Evolutionary conservation across 305 asterid genomes (phyloP).

Genomic region (Fraxinus ornus): DNA sequence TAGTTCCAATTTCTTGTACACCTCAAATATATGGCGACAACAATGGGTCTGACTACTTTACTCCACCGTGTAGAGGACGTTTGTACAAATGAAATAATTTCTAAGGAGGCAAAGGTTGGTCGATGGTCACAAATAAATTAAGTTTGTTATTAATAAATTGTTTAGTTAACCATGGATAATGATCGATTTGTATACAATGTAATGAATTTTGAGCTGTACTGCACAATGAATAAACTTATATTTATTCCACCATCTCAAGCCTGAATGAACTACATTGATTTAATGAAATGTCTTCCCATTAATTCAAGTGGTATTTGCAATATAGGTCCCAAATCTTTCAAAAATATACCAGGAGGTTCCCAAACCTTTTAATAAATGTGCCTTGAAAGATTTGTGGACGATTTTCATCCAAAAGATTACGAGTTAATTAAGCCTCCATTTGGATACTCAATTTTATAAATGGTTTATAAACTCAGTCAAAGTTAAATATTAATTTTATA

Average conservation of each 20-base stretch:
- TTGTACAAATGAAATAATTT: constrained; percentile 19
- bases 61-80: constrained; percentile 31
- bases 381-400: background rate
- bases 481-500: too few species aligned
- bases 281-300: too few species aligned
- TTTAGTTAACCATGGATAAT: background rate
- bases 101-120: background rate
- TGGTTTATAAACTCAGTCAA: background rate
- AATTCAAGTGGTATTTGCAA: background rate
- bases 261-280: too few species aligned
- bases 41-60: constrained; percentile 24
- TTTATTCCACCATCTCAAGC: background rate
- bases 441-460: background rate
- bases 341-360: background rate
- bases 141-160: background rate
- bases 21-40: constrained; percentile 28
- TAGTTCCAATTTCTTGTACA: constrained; percentile 34
- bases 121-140: background rate
- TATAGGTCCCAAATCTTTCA: background rate
- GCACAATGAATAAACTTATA: background rate
- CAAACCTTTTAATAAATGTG: background rate
- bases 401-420: background rate
- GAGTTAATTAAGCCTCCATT: background rate
- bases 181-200: background rate
- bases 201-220: background rate